phyloP scores from a whole-genome alignment of 2,329 filamentous ascomycete species.

The Neophaeococcomyces mojaviensis region DNA sequence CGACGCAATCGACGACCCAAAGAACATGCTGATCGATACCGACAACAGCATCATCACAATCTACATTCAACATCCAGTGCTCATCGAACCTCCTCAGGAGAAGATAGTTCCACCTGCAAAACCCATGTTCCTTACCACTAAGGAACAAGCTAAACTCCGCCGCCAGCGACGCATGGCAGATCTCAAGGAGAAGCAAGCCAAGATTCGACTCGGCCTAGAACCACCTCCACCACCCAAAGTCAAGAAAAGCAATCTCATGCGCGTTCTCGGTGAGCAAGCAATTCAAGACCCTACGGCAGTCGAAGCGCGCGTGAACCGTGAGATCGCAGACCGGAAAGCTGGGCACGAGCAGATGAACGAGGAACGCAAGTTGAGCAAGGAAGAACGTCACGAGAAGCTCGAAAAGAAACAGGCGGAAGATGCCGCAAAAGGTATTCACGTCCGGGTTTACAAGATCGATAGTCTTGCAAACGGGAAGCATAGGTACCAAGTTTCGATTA shows the following conservation, averaged over 20 bases:
- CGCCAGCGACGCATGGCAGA: slow-evolving; percentile 86
- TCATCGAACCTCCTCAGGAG: slow-evolving; percentile 85
- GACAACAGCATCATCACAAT: slow-evolving; percentile 82
- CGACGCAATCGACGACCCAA: slow-evolving; percentile 56
- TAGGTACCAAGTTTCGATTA: slow-evolving; percentile 84
- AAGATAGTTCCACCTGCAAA: slow-evolving; percentile 71
- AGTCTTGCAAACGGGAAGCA: slow-evolving; percentile 89
- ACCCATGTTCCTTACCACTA: slow-evolving; percentile 82
- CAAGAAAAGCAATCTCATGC: slow-evolving; percentile 96
- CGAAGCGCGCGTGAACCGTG: slow-evolving; percentile 83
- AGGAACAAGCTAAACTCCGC: slow-evolving; percentile 85
- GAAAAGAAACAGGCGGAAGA: slow-evolving; percentile 77
- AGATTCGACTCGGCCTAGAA: slow-evolving; percentile 83
- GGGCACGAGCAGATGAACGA: slow-evolving; percentile 74
- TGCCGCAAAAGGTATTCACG: slow-evolving; percentile 73
- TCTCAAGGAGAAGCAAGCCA: slow-evolving; percentile 91
- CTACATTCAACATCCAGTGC: slow-evolving; percentile 87
- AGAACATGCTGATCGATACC: slow-evolving; percentile 63
- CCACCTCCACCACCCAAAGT: slow-evolving; percentile 91
- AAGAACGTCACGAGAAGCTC: slow-evolving; percentile 78
- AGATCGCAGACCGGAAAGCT: slow-evolving; percentile 79
- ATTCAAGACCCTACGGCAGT: slow-evolving; percentile 97
- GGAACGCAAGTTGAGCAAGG: slow-evolving; percentile 78
- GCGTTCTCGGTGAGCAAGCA: slow-evolving; percentile 81
- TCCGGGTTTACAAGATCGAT: slow-evolving; percentile 82